phyloP scores from a whole-genome alignment of 441 rosid genomes.

The Aleurites moluccanus region DNA sequence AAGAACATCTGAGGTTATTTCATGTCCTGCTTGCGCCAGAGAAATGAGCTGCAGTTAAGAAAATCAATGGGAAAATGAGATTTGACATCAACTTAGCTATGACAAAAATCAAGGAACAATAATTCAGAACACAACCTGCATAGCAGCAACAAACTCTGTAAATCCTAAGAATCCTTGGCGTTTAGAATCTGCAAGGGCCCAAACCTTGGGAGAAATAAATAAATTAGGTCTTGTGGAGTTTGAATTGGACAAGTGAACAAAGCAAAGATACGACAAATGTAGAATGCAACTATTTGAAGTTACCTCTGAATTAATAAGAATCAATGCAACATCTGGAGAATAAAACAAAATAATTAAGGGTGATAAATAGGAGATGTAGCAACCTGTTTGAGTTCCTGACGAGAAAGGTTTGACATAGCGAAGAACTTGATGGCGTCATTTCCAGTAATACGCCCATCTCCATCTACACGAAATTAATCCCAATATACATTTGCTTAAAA shows the following conservation, averaged over 20 bases:
- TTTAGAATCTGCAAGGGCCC: constrained; percentile 86
- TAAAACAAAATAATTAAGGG: neutral
- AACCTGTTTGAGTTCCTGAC: constrained; percentile 84
- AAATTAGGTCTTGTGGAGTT: neutral
- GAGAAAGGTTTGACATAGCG: constrained; percentile 70
- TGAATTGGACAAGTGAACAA: neutral
- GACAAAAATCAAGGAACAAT: neutral
- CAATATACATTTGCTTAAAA: neutral
- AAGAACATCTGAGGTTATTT: constrained; percentile 53
- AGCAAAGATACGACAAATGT: too few species aligned
- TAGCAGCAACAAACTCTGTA: constrained; percentile 64
- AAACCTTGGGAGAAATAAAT: constrained; percentile 40
- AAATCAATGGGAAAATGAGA: neutral
- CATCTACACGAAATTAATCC: constrained; percentile 38
- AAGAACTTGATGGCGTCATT: constrained; percentile 78
- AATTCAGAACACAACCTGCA: constrained; percentile 52
- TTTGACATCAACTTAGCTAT: neutral
- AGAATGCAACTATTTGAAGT: neutral
- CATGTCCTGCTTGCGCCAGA: constrained; percentile 72
- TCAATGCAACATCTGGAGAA: neutral
- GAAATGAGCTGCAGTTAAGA: constrained; percentile 54
- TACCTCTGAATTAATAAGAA: neutral
- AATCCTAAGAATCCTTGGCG: constrained; percentile 77
- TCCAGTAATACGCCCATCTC: constrained; percentile 78
- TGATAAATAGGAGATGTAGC: neutral